phyloP scores from a whole-genome alignment of 2,329 filamentous ascomycete species.

The Ploettnerulaceae sp. region DNA sequence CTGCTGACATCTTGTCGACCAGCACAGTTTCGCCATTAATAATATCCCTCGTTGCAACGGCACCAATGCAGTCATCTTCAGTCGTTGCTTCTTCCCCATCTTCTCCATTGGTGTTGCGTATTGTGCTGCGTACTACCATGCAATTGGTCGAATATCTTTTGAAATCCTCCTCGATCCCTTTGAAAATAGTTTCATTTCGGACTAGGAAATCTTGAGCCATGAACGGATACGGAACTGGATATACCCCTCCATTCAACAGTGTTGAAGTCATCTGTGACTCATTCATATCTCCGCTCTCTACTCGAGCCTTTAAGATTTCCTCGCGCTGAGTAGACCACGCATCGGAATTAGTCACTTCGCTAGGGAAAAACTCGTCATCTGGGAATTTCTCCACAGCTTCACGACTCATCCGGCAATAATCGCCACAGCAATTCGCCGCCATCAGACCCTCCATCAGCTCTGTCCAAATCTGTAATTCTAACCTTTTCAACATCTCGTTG shows the following conservation, averaged over 20 bases:
- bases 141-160: slow-evolving; percentile 22
- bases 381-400: slow-evolving; percentile 27
- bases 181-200: slow-evolving; percentile 20
- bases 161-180: slow-evolving; percentile 24
- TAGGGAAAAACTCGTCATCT: slow-evolving; percentile 26
- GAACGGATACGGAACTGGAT: slow-evolving; percentile 27
- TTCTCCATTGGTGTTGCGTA: slow-evolving; percentile 15
- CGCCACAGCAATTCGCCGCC: slow-evolving; percentile 28
- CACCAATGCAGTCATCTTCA: slow-evolving; percentile 27
- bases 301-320: slow-evolving; percentile 17
- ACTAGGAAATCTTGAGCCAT: slow-evolving; percentile 23
- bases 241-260: slow-evolving; percentile 25
- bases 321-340: slow-evolving; percentile 24
- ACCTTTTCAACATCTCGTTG: slow-evolving; percentile 22
- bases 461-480: slow-evolving; percentile 30
- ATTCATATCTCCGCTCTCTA: slow-evolving; percentile 23
- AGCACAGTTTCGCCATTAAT: slow-evolving; percentile 18
- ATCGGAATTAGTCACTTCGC: slow-evolving; percentile 26
- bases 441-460: slow-evolving; percentile 29
- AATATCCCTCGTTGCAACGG: slow-evolving; percentile 23
- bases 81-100: slow-evolving; percentile 14
- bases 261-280: slow-evolving; percentile 21
- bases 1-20: slow-evolving; percentile 20
- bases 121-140: slow-evolving; percentile 23
- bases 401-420: slow-evolving; percentile 24